Evolutionary conservation across 2,329 filamentous ascomycete species (phyloP), one percentile per base, ranked within the genome.

Genomic region (Penicillium sp.): DNA sequence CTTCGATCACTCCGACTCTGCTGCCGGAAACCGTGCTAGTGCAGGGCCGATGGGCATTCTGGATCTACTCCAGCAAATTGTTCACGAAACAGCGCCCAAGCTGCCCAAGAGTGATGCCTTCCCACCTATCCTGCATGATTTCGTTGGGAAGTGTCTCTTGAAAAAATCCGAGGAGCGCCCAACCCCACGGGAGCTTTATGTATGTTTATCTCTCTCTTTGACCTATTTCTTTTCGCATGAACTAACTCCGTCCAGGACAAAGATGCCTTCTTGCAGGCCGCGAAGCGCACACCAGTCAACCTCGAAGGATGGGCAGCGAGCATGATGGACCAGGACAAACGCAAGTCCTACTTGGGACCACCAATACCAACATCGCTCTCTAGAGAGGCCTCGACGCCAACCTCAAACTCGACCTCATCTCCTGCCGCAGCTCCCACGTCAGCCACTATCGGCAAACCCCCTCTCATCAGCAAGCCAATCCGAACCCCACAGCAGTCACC

Each of bases 71-170:
- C 94, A 99, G 75, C 92, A 96, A 72, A 99, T 99, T 72, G 94
- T 99, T 25, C 89, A 97, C 70, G 94, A 99, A 74, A 91, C 92
- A 4, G 91, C 94, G 4, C 94, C 94, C 1, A 92, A 85, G 71
- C 82, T 99, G 49, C 94, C 94, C 40, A 96, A 97, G 84, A 97
- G 92, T 69, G 94, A 97, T 70, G 94, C 94, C 2, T 99, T 99
- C 80, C 94, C 94, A 0, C 84, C 86, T 28, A 97, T 97, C 61
- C 77, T 99, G 44, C 93, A 97, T 67, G 91, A 97, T 62, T 96
- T 97, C 85, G 93, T 97, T 56, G 91, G 94, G 63, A 96, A 95
- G 74, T 99, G 94, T 76, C 78, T 99, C 62, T 87, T 88, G 73
- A 99, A 99, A 78, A 86, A 89, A 59, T 90, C 94, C 0, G 89